Evolutionary conservation across 257 asterid genomes (phyloP), one percentile per base, ranked within the genome.

Genomic region (Solanum bulbocastanum): DNA sequence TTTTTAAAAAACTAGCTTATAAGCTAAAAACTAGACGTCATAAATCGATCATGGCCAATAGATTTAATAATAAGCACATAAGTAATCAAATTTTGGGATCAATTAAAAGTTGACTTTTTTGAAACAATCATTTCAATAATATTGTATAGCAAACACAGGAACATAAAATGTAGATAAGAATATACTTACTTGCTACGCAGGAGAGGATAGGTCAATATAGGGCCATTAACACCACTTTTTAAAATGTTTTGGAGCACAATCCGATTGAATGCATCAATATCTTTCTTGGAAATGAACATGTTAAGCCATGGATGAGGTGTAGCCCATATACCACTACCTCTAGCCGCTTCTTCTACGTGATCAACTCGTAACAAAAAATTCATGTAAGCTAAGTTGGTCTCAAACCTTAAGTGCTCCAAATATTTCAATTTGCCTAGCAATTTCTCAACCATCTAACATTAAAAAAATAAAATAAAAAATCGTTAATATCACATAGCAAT

Each of bases 271-370:
- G 90, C 84, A 22, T 88, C 92, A 23, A 97, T 93, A 91, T 95
- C 91, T 0, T 39, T 49, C 90, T 93, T 93, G 88, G 99, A 94
- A 30, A 97, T 92, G 20, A 97, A 96, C 39, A 97, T 89, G 88
- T 97, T 97, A 74, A 97, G 98, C 99, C 99, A 97, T 4, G 99
- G 98, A 93, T 97, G 99, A 71, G 98, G 99, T 83, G 98, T 94
- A 27, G 94, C 96, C 99, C 98, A 97, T 87, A 93, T 96, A 71
- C 98, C 98, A 13, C 89, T 92, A 37, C 91, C 94, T 89, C 91
- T 95, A 39, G 98, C 98, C 49, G 92, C 92, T 83, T 93, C 88
- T 87, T 95, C 99, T 4, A 89, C 95, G 5, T 91, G 93, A 86
- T 97, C 95, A 85, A 97, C 99, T 2, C 99, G 98, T 83, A 90